Percentiles rank a stretch among this genome's conserved stretches.
phyloP scores from a whole-genome alignment of 768 basidiomycete genomes.

The Leccinum variicolor region DNA sequence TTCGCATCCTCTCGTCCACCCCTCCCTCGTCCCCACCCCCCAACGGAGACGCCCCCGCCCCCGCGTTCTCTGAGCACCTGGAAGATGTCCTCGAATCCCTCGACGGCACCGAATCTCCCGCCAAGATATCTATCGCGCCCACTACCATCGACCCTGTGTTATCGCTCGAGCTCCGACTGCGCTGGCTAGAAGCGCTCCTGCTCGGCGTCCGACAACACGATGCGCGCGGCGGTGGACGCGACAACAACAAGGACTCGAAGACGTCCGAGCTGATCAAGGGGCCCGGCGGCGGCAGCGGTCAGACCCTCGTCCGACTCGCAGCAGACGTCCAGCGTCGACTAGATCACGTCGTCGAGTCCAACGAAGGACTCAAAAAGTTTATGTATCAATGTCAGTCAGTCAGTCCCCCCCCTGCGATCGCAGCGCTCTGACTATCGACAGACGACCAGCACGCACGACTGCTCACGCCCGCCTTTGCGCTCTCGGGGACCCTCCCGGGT shows the following conservation, averaged over 20 bases:
- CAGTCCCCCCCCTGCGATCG: too few species aligned
- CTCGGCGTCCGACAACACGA: conserved; percentile 55
- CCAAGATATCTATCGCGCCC: conserved; percentile 8
- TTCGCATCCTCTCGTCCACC: conserved; percentile 59
- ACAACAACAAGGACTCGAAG: conserved; percentile 37
- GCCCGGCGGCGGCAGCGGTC: conserved; percentile 31
- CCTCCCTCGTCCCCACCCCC: conserved; percentile 45
- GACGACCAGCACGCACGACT: conserved; percentile 76
- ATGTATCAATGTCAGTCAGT: conserved; percentile 58
- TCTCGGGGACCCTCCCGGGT: conserved; percentile 57
- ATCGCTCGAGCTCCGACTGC: conserved; percentile 70
- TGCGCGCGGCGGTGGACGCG: conserved; percentile 17
- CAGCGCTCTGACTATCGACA: too few species aligned
- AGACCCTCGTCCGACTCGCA: conserved; percentile 56
- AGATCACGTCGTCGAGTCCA: conserved; percentile 55
- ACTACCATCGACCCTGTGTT: conserved; percentile 55
- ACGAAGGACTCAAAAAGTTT: conserved; percentile 72
- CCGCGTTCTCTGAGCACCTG: conserved; percentile 7
- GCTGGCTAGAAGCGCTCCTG: conserved; percentile 79
- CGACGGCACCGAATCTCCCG: conserved; percentile 18
- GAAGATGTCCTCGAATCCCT: conserved; percentile 22
- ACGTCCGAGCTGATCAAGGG: conserved; percentile 35
- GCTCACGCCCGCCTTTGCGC: conserved; percentile 72
- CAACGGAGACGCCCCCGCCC: conserved; percentile 1
- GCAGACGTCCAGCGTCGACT: conserved; percentile 59